These are phyloP conservation scores for Ceratocystis albifundus DNA, from an alignment of 2,329 filamentous ascomycete genomes.

Conservation along the genomic window DNA sequence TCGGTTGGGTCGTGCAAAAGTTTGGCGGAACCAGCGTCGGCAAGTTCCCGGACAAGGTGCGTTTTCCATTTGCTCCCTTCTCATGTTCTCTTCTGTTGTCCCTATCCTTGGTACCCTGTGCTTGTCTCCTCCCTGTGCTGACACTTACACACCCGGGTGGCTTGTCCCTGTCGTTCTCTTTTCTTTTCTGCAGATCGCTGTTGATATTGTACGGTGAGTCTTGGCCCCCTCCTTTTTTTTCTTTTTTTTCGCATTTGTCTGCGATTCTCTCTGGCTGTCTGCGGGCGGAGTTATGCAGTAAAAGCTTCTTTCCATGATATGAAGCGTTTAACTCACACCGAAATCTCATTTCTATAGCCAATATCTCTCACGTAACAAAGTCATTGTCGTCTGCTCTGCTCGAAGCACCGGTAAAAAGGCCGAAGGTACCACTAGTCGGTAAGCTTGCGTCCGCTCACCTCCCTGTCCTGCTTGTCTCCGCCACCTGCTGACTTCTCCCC, in stretches of 20 bases:
- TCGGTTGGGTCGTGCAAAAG: slow-evolving; percentile 80
- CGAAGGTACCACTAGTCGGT: slow-evolving; percentile 91
- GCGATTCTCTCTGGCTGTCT: neutral
- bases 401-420: slow-evolving; percentile 88
- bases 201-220: slow-evolving; percentile 36
- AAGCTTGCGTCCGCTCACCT: slow-evolving; percentile 35
- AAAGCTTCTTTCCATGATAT: too few relatives aligned
- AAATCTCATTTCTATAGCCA: slow-evolving; percentile 22
- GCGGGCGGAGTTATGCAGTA: too few relatives aligned
- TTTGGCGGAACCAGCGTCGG: slow-evolving; percentile 93
- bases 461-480: neutral
- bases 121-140: neutral
- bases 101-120: neutral
- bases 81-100: neutral
- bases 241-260: neutral
- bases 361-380: slow-evolving; percentile 52
- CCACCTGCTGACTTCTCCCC: slow-evolving; percentile 11
- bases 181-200: slow-evolving; percentile 31
- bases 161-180: neutral
- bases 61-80: slow-evolving; percentile 24
- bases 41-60: slow-evolving; percentile 68
- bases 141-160: neutral
- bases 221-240: slow-evolving; percentile 7
- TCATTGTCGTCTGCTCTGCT: slow-evolving; percentile 91
- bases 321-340: neutral